Base-by-base conservation (phyloP, 495 filamentous ascomycete species). In the Penicillium manginii region DNA sequence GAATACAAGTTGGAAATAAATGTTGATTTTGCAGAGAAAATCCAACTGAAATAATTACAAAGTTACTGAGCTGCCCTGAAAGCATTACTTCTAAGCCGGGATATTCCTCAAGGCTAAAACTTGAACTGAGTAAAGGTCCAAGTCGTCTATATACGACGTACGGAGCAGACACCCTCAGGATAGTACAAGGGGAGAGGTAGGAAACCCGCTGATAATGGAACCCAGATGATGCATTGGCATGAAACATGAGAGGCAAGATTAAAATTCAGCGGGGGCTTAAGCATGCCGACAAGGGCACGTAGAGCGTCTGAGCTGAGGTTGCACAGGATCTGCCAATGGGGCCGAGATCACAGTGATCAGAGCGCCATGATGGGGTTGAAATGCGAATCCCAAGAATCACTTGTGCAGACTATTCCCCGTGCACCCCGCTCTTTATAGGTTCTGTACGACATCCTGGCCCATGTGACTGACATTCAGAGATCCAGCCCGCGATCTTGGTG, bases 211-310 rank as follows among this genome's bases (percentile, higher is more conserved):
- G 26, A 8, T 8, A 29, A 29, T 29, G 26, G 26, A 1, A 29
- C 3, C 6, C 1, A 29, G 26, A 29, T 29, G 26, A 29, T 4
- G 26, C 3, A 29, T 1, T 29, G 26, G 26, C 26, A 8, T 43
- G 40, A 43, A 43, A 43, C 40, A n/a, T n/a, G 40, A 43, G 17
- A 43, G 40, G 18, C 17, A 19, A 19, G 40, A 43, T 43, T 43
- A 18, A 43, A 43, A 43, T 19, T 2, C 35, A 37, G 15, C 35
- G 2, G 40, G 8, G 15, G 17, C n/a, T 18, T 6, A 10, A 43
- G 40, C n/a, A 19, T 43, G 40, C 19, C 4, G 8, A 17, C 40
- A 43, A 19, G 40, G 40, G 14, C 4, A 43, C 10, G 40, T 5
- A n/a, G 40, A 43, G 17, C 14, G 8, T 43, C 40, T 19, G 40